Evolutionary conservation across 345 rosid genomes (phyloP), one percentile per base, ranked within the genome.

Genomic region (Eutrema heterophyllum): DNA sequence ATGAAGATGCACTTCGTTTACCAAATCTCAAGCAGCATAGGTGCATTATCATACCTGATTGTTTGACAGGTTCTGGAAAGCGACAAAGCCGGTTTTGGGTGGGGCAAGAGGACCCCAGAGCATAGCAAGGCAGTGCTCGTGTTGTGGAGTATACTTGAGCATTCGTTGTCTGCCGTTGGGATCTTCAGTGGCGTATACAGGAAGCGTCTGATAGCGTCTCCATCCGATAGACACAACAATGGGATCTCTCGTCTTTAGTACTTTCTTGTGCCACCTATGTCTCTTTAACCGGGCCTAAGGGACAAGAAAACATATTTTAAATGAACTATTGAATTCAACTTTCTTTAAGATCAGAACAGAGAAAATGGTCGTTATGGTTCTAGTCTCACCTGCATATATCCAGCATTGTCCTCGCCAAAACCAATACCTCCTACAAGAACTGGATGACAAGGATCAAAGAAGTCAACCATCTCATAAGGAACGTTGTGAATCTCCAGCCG

Each of bases 71-170:
- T 76, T 86, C 71, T 88, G 95, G 73, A 92, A 88, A 65, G 95
- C 95, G 9, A 92, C 83, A 35, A 90, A 76, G 46, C 94, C 95
- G 4, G 96, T 86, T 54, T 83, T 74, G 6, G 98, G 92, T 24
- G 98, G 96, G 27, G 91, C 96, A 67, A 88, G 90, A 40, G 96
- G 98, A 55, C 93, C 96, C 94, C 95, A 92, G 69, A 90, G 87
- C 84, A 81, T 90, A 78, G 91, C 92, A 61, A 90, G 91, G 61
- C 96, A 90, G 69, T 88, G 95, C 94, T 85, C 85, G 79, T 90
- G 96, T 49, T 85, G 91, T 3, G 89, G 96, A 64, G 94, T 88
- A 80, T 87, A 92, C 83, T 89, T 89, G 16, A 92, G 87, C 94
- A 89, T 92, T 67, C 92, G 87, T 79, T 86, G 87, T 80, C 94